Conservation (phyloP, 75 land plant species). For the Pinus tabuliformis region DNA sequence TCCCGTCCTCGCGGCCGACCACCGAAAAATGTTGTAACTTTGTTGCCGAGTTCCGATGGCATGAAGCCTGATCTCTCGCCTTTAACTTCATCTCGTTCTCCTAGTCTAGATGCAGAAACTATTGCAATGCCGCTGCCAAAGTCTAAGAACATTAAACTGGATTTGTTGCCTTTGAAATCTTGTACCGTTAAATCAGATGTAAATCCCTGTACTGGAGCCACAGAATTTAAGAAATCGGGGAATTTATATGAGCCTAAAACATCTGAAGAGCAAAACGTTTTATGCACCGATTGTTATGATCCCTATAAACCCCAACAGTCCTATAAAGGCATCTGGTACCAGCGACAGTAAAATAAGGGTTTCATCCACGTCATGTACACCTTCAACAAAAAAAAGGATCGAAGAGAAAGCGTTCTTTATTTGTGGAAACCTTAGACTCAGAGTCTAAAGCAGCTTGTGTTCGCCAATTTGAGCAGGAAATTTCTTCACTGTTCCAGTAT, state of each 20-base stretch:
- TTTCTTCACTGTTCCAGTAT: slow-evolving; percentile 23
- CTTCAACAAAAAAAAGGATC: too few relatives aligned
- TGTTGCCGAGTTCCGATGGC: neutral
- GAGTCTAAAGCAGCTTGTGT: slow-evolving; percentile 19
- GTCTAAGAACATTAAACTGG: neutral
- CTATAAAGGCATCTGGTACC: neutral
- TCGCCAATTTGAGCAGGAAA: slow-evolving; percentile 20
- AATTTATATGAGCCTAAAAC: neutral
- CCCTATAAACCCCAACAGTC: neutral
- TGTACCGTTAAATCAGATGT: neutral
- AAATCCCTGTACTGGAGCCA: neutral
- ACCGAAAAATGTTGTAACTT: neutral
- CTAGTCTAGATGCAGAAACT: too few relatives aligned
- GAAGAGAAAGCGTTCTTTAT: slow-evolving; percentile 42
- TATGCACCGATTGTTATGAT: too few relatives aligned
- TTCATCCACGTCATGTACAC: too few relatives aligned
- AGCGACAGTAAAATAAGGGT: neutral
- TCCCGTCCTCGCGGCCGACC: too few relatives aligned
- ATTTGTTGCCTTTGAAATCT: neutral
- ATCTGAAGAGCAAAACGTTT: too few relatives aligned
- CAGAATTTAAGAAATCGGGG: neutral
- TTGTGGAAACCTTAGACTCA: neutral
- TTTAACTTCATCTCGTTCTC: neutral
- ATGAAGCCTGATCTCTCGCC: neutral
- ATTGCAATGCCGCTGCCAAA: neutral